Base-by-base conservation (phyloP, 2,329 filamentous ascomycete genomes). In the Xylaria sp. region DNA sequence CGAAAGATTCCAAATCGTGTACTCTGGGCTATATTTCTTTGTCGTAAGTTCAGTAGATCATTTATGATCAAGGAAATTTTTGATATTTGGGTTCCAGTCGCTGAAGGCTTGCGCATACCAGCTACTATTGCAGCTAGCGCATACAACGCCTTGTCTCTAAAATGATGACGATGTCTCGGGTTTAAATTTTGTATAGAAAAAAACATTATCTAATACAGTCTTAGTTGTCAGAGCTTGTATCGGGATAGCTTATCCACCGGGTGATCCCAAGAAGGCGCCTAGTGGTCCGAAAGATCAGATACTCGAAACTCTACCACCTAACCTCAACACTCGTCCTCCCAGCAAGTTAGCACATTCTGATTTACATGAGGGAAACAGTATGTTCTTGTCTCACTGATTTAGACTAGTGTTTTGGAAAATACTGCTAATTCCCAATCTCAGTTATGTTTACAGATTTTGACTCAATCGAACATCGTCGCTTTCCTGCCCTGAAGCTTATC, bases 11-110 rank as follows among this genome's bases (percentile, higher is more conserved):
- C 44, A 17, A 59, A 59, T 38, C 56, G 56, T 13, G 9, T 59
- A 2, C 56, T 59, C 27, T 59, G 56, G 56, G 29, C 56, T 2
- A 59, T 59, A 39, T 59, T 59, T 39, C 56, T 59, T n/a, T 59
- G 56, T 27, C 56, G 56, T 59, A 59, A 50, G 56, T 59, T 27
- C 1, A 49, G 31, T 27, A 27, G 1, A 39, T 38, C 20, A n/a
- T 27, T 33, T 36, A n/a, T n/a, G n/a, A n/a, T n/a, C n/a, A n/a
- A n/a, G n/a, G n/a, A n/a, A 36, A 36, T 5, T 9, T 36, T 10
- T 36, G 9, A 36, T 36, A 10, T 36, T 13, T 17, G 15, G 33
- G 27, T 31, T 22, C 42, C 13, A 7, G 13, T 17, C 13, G 5
- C 20, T 17, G 6, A n/a, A 9, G 25, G 20, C 15, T n/a, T 51